A percentile compares a stretch with the other conserved stretches of the same genome.
Evolutionary conservation across 2,329 filamentous ascomycete species (phyloP).

Genomic region (Cercospora beticola): DNA sequence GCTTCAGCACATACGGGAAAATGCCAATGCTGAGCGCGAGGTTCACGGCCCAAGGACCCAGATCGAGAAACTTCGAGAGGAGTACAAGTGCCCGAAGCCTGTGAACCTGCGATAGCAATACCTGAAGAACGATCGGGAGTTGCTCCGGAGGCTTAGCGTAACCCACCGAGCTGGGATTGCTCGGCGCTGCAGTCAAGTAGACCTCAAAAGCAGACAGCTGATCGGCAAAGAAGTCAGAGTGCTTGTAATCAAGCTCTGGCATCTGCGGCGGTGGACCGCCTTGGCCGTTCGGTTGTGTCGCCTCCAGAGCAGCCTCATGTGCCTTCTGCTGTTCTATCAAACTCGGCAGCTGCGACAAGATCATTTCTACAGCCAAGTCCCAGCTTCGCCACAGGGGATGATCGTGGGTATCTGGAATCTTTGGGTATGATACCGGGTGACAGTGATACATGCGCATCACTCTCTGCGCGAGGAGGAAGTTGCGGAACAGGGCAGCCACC

Average conservation of each 20-base stretch:
- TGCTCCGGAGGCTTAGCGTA: slow-evolving; percentile 71
- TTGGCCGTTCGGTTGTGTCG: slow-evolving; percentile 15
- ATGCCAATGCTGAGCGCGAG: slow-evolving; percentile 96
- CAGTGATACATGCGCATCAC: slow-evolving; percentile 97
- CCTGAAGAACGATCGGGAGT: slow-evolving; percentile 91
- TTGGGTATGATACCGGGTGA: slow-evolving; percentile 86
- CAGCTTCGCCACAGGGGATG: slow-evolving; percentile 96
- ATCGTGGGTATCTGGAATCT: slow-evolving; percentile 90
- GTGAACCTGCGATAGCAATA: slow-evolving; percentile 93
- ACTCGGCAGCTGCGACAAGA: slow-evolving; percentile 82
- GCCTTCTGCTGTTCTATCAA: slow-evolving; percentile 73
- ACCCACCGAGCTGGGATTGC: slow-evolving; percentile 77
- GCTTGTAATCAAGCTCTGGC: slow-evolving; percentile 80
- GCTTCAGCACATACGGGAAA: slow-evolving; percentile 96
- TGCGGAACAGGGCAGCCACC: slow-evolving; percentile 96
- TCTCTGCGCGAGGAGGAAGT: slow-evolving; percentile 89
- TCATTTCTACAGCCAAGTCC: slow-evolving; percentile 96
- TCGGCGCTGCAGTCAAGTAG: slow-evolving; percentile 89
- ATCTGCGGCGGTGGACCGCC: slow-evolving; percentile 24
- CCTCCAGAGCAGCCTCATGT: slow-evolving; percentile 42
- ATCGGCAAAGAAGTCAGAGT: slow-evolving; percentile 94
- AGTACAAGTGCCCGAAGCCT: slow-evolving; percentile 86
- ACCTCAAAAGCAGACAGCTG: slow-evolving; percentile 97
- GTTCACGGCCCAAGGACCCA: slow-evolving; percentile 98
- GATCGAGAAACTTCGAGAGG: slow-evolving; percentile 87